These are phyloP conservation scores for Tanacetum coccineum DNA, from an alignment of 129 eudicot genomes.

Conservation along the genomic window DNA sequence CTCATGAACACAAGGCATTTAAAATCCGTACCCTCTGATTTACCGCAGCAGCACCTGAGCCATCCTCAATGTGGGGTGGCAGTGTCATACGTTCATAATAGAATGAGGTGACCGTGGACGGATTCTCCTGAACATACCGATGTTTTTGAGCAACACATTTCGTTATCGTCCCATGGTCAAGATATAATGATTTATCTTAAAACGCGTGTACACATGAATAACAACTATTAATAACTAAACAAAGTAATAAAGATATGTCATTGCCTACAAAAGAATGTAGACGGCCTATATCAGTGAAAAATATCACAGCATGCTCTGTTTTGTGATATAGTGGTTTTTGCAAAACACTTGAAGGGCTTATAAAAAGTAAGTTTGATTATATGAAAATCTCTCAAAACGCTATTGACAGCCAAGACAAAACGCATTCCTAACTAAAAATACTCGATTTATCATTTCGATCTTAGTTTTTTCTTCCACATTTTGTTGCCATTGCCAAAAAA, in stretches of 20 bases:
- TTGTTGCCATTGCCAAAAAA: too few species aligned
- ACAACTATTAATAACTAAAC: slow-evolving; percentile 9
- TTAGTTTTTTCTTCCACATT: too few species aligned
- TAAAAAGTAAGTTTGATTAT: too few species aligned
- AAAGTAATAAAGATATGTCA: too few species aligned
- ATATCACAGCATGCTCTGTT: neutral
- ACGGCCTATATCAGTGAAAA: neutral
- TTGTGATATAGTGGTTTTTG: neutral
- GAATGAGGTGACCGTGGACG: slow-evolving; percentile 30
- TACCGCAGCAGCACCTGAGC: slow-evolving; percentile 29
- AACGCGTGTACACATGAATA: slow-evolving; percentile 20
- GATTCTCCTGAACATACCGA: slow-evolving; percentile 33
- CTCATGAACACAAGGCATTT: slow-evolving; percentile 29
- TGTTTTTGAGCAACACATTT: slow-evolving; percentile 55
- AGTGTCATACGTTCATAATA: slow-evolving; percentile 25
- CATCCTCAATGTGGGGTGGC: slow-evolving; percentile 19
- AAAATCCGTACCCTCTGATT: neutral
- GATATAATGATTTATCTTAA: slow-evolving; percentile 8
- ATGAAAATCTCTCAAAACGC: too few species aligned
- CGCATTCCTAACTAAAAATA: too few species aligned
- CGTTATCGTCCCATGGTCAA: slow-evolving; percentile 62
- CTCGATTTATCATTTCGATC: too few species aligned
- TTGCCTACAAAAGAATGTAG: too few species aligned
- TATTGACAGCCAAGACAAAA: too few species aligned
- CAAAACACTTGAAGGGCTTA: too few species aligned